Percentiles rank a stretch among this genome's conserved stretches.
These are phyloP conservation scores for Collybiopsis confluens DNA, from an alignment of 768 basidiomycete genomes.

Conservation along the genomic window DNA sequence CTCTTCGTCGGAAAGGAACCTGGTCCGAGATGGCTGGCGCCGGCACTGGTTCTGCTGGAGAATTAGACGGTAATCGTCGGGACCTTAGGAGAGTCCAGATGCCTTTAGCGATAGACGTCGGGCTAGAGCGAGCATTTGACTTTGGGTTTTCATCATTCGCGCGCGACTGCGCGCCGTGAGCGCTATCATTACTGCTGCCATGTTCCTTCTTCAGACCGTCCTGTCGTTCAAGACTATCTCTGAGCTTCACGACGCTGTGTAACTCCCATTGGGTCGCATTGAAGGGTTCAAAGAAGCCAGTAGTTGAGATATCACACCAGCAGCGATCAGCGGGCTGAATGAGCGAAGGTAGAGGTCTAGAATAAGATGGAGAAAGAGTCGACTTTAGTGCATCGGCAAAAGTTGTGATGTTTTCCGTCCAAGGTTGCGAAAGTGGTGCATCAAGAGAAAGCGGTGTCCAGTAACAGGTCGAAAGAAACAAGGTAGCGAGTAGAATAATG, in stretches of 20 bases:
- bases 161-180: background rate
- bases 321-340: constrained; percentile 75
- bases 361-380: constrained; percentile 36
- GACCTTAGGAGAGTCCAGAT: constrained; percentile 2
- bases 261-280: constrained; percentile 74
- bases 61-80: background rate
- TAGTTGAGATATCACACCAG: constrained; percentile 76
- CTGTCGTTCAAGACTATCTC: constrained; percentile 34
- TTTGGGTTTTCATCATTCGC: background rate
- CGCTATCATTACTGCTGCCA: background rate
- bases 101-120: background rate
- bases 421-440: constrained; percentile 57
- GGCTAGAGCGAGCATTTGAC: background rate
- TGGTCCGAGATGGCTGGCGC: background rate
- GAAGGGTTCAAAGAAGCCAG: constrained; percentile 70
- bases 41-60: background rate
- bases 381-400: constrained; percentile 63
- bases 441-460: constrained; percentile 79
- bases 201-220: constrained; percentile 7
- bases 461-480: constrained; percentile 85
- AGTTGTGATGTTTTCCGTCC: constrained; percentile 69
- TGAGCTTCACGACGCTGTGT: constrained; percentile 50
- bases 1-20: constrained; percentile 34
- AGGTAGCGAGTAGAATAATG: constrained; percentile 74
- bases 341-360: constrained; percentile 44